Evolutionary conservation across 805 yeast species (phyloP), one percentile per base, ranked within the genome.

Genomic region (Hanseniaspora taiwanica): DNA sequence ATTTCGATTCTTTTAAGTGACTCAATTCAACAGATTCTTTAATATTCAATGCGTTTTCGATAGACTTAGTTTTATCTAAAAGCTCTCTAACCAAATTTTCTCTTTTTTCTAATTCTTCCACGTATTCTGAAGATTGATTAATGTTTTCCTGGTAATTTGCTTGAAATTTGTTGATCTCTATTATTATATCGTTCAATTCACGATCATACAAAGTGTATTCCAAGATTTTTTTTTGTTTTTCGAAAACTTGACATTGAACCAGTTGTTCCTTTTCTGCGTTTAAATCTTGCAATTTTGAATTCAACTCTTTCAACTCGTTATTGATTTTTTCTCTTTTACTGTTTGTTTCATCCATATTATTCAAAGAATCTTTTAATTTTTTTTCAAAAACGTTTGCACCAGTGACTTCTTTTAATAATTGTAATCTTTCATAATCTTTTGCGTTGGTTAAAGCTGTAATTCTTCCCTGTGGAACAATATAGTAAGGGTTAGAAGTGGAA

Each of bases 401-500:
- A 23, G 96, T 91, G 25, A 89, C 95, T 52, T 86, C 95, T 48
- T 89, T 86, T 48, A 91, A 63, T 31, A 87, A 62, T 27, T 72
- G 69, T 39, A 89, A 65, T 45, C 96, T 72, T 53, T 87, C 96
- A 2, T 72, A 54, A 54, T 86, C 96, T 49, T 82, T 82, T 0
- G 96, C 89, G 53, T 85, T 85, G 0, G 97, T 89, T 44, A 91
- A 66, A 0, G 82, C 70, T 1, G 95, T 81, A 50, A 91, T 84
- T 50, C 83, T 70, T 17, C 98, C 98, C 60, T 91, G 98, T 1
- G 98, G 97, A 4, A 91, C 97, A 49, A 91, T 89, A 56, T 89
- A 89, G 59, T 87, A 89, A 1, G 96, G 96, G 47, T 86, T 87
- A 5, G 85, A 76, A 45, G 81, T 71, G 0, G 94, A 81, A 53